Evolutionary conservation across 352 stramenopile genomes (phyloP).

Genomic region (Phytophthora pini): DNA sequence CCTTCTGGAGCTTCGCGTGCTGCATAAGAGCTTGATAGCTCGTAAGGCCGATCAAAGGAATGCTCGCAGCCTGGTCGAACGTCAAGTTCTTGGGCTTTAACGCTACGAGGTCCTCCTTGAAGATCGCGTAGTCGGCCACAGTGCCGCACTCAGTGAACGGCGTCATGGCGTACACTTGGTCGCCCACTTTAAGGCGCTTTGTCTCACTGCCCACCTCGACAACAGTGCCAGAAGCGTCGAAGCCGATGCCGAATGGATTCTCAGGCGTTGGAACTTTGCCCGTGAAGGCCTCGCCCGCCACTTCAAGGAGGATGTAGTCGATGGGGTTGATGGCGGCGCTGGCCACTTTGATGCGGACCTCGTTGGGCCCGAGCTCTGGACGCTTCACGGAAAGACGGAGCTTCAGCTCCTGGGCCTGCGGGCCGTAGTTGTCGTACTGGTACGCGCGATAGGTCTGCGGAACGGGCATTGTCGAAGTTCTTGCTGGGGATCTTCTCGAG

Average conservation of each 20-base stretch:
- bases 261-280: slow-evolving; percentile 21
- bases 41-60: slow-evolving; percentile 43
- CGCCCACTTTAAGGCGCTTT: slow-evolving; percentile 28
- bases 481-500: background rate
- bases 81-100: slow-evolving; percentile 49
- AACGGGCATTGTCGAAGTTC: slow-evolving; percentile 22
- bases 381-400: slow-evolving; percentile 29
- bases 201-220: slow-evolving; percentile 27
- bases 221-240: slow-evolving; percentile 34
- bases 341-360: slow-evolving; percentile 45
- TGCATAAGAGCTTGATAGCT: slow-evolving; percentile 47
- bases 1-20: slow-evolving; percentile 46
- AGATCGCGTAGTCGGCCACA: slow-evolving; percentile 42
- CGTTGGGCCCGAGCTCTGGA: slow-evolving; percentile 18
- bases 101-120: slow-evolving; percentile 45
- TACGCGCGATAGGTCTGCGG: slow-evolving; percentile 41
- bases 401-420: slow-evolving; percentile 31
- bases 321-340: slow-evolving; percentile 41
- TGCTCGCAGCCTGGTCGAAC: slow-evolving; percentile 47
- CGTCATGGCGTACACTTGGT: slow-evolving; percentile 38
- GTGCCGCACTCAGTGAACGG: slow-evolving; percentile 28
- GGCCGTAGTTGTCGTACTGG: slow-evolving; percentile 38
- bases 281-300: slow-evolving; percentile 13
- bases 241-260: slow-evolving; percentile 29
- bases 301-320: slow-evolving; percentile 38